phyloP scores from a whole-genome alignment of 2,329 filamentous ascomycete genomes.

The Akanthomyces dipterigenus region DNA sequence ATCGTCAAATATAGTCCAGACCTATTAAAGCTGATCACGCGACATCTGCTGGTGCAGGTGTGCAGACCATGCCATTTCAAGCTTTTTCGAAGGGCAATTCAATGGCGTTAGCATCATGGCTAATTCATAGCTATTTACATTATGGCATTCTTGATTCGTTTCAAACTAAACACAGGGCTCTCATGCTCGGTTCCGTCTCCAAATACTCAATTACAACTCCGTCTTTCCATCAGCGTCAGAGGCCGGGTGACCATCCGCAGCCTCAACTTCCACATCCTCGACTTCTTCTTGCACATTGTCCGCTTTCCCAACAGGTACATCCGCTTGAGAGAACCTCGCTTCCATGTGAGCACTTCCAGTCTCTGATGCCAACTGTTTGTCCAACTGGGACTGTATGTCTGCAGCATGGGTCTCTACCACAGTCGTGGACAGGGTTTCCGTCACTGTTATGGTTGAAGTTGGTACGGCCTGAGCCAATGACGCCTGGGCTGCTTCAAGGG shows the following conservation, averaged over 20 bases:
- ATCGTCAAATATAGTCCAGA: background rate
- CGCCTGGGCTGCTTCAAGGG: conserved; percentile 17
- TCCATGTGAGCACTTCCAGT: background rate
- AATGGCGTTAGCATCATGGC: conserved; percentile 3
- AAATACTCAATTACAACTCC: background rate
- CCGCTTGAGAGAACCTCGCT: conserved; percentile 5
- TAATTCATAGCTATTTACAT: conserved; percentile 12
- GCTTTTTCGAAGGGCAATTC: background rate
- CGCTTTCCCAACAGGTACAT: conserved; percentile 1
- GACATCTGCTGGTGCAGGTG: background rate
- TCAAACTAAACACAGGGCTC: conserved; percentile 1
- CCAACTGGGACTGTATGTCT: background rate
- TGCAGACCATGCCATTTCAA: background rate
- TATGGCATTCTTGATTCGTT: conserved; percentile 7
- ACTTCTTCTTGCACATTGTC: background rate
- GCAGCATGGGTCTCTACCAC: background rate
- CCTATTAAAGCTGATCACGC: background rate
- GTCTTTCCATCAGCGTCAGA: background rate
- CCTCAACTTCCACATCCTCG: background rate
- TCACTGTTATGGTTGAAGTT: conserved; percentile 25
- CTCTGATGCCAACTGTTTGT: conserved; percentile 14
- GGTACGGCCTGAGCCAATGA: background rate
- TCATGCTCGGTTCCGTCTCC: background rate
- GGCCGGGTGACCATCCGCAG: background rate
- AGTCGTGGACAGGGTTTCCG: conserved; percentile 24